A percentile compares a stretch with the other conserved stretches of the same genome.
These are phyloP conservation scores for Aspergillus thermomutatus DNA, from an alignment of 2,329 filamentous ascomycete genomes.

Conservation along the genomic window DNA sequence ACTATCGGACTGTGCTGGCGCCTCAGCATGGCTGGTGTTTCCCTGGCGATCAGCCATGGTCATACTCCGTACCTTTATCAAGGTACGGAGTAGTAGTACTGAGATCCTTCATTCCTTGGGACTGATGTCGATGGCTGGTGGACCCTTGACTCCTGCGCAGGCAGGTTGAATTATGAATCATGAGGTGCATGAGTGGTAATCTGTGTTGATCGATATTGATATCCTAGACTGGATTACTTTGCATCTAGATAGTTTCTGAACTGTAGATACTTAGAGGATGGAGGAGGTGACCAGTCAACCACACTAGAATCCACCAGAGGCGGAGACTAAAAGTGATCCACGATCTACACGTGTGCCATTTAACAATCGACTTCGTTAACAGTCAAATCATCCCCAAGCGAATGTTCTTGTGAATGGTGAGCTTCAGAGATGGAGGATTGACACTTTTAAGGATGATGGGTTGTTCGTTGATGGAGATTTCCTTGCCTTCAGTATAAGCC, in stretches of 20 bases:
- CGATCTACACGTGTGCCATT: neutral
- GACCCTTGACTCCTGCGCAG: too few relatives aligned
- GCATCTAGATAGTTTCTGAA: neutral
- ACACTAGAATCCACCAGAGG: neutral
- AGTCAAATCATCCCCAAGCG: neutral
- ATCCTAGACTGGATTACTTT: neutral
- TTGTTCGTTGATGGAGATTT: too few relatives aligned
- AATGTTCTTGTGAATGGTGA: too few relatives aligned
- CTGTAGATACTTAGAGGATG: too few relatives aligned
- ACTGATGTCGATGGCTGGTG: neutral
- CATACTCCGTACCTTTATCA: too few relatives aligned
- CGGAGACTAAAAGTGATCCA: neutral
- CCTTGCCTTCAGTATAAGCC: too few relatives aligned
- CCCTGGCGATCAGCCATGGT: neutral
- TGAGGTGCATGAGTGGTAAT: too few relatives aligned
- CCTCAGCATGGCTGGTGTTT: slow-evolving; percentile 1
- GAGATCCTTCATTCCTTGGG: neutral
- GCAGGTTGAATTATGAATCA: too few relatives aligned
- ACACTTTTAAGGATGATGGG: too few relatives aligned
- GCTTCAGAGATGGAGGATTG: too few relatives aligned
- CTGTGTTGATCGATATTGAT: neutral
- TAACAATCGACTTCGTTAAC: neutral
- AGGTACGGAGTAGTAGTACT: too few relatives aligned
- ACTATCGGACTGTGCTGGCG: too few relatives aligned
- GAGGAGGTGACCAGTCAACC: neutral